Evolutionary conservation across 1,284 basidiomycete species (phyloP).

Genomic region (Sanguinoderma infundibulare): DNA sequence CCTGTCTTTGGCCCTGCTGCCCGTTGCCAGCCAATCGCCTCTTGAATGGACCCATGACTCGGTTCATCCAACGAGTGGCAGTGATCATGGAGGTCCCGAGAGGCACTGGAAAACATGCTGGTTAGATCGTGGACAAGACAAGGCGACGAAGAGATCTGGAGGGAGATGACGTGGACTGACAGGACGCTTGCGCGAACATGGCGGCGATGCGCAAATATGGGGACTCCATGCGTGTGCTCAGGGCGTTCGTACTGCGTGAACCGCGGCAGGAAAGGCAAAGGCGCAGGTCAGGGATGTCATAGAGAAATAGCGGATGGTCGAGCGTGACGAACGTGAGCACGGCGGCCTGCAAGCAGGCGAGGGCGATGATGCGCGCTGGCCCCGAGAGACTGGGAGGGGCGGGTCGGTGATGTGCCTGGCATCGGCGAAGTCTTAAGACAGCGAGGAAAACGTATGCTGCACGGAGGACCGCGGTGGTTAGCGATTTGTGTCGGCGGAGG

Average conservation of each 20-base stretch:
- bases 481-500: not conserved
- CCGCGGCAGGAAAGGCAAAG: not conserved
- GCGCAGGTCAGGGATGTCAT: not conserved
- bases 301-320: not conserved
- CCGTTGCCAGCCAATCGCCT: not conserved
- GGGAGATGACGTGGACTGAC: conserved; percentile 13
- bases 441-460: conserved; percentile 24
- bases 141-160: not conserved
- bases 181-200: conserved; percentile 25
- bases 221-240: conserved; percentile 20
- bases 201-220: conserved; percentile 21
- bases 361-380: conserved; percentile 21
- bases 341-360: conserved; percentile 28
- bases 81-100: conserved; percentile 11
- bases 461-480: not conserved
- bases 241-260: conserved; percentile 15
- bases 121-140: not conserved
- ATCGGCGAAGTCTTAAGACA: conserved; percentile 17
- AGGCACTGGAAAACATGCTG: conserved; percentile 16
- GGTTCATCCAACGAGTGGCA: not conserved
- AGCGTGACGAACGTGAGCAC: conserved; percentile 25
- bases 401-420: not conserved
- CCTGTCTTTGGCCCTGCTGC: too few species aligned
- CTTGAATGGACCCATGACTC: not conserved
- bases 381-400: conserved; percentile 15